Evolutionary conservation across 768 basidiomycete species (phyloP).

Genomic region (Postia placenta): DNA sequence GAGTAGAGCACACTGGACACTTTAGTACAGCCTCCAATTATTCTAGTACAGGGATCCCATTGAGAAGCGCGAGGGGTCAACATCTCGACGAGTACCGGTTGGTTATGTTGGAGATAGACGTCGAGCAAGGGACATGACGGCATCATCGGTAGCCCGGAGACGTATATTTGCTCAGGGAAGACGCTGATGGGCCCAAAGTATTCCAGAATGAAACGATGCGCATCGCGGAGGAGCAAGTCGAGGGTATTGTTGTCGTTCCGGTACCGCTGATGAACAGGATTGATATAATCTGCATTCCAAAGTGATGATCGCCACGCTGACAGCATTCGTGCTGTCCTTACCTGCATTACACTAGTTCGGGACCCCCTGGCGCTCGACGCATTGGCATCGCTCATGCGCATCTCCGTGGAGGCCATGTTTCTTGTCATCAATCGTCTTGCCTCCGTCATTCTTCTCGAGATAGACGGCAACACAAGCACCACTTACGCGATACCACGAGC

Average conservation of each 20-base stretch:
- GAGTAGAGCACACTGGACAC: no score
- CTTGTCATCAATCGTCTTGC: no score
- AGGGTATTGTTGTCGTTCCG: background rate
- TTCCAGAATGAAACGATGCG: background rate
- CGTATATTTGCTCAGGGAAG: conserved; percentile 1
- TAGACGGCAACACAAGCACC: no score
- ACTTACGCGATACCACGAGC: background rate
- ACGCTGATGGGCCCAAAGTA: background rate
- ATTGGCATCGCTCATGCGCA: no score
- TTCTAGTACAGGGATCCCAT: background rate
- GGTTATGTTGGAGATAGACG: background rate
- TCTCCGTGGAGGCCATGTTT: no score
- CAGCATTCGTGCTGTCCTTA: no score
- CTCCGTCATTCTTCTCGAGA: no score
- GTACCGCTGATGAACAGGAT: background rate
- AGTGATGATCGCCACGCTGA: no score
- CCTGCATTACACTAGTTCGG: no score
- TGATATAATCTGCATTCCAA: no score
- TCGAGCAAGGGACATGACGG: background rate
- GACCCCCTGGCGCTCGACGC: no score
- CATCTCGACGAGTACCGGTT: background rate
- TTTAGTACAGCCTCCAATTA: no score
- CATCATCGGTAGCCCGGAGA: background rate
- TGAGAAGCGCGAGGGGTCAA: background rate
- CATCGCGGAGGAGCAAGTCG: background rate